phyloP scores from a whole-genome alignment of 441 rosid species.

The Eutrema salsugineum region DNA sequence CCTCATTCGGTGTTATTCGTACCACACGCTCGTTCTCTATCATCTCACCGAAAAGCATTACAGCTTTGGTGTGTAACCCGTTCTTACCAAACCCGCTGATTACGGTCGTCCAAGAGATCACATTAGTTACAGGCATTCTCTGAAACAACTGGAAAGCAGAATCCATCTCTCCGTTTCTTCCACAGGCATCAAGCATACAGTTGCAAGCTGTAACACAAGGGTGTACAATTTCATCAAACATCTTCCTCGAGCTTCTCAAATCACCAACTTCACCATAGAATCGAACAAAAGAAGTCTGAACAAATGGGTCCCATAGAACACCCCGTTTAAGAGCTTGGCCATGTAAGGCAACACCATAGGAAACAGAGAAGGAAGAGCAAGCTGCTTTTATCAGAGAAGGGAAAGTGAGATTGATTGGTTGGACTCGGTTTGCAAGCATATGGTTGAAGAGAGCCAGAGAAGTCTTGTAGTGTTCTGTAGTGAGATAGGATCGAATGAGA shows the following conservation, averaged over 20 bases:
- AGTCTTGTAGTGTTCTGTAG: slow-evolving; percentile 30
- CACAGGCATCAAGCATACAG: slow-evolving; percentile 58
- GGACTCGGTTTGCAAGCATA: slow-evolving; percentile 45
- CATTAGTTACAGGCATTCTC: slow-evolving; percentile 49
- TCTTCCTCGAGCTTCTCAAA: slow-evolving; percentile 35
- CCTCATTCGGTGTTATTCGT: slow-evolving; percentile 47
- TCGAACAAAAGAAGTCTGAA: slow-evolving; percentile 48
- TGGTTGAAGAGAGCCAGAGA: slow-evolving; percentile 45
- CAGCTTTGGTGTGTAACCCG: slow-evolving; percentile 37
- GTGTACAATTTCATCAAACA: slow-evolving; percentile 52
- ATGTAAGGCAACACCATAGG: slow-evolving; percentile 46
- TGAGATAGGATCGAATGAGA: slow-evolving; percentile 55
- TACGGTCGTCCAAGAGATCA: slow-evolving; percentile 68
- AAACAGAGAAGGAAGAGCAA: slow-evolving; percentile 22
- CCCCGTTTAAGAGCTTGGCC: slow-evolving; percentile 51
- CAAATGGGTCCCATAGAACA: slow-evolving; percentile 42
- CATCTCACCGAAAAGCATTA: slow-evolving; percentile 48
- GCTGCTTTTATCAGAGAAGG: slow-evolving; percentile 58
- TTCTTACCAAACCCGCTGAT: slow-evolving; percentile 54
- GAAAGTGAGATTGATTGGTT: slow-evolving; percentile 57
- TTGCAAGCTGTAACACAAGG: slow-evolving; percentile 52
- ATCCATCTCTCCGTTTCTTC: slow-evolving; percentile 49
- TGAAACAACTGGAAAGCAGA: slow-evolving; percentile 44
- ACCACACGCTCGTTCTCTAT: slow-evolving; percentile 23
- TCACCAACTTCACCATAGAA: slow-evolving; percentile 39